phyloP scores from a whole-genome alignment of 2,329 filamentous ascomycete genomes.

The Corniculantispora saksenae region DNA sequence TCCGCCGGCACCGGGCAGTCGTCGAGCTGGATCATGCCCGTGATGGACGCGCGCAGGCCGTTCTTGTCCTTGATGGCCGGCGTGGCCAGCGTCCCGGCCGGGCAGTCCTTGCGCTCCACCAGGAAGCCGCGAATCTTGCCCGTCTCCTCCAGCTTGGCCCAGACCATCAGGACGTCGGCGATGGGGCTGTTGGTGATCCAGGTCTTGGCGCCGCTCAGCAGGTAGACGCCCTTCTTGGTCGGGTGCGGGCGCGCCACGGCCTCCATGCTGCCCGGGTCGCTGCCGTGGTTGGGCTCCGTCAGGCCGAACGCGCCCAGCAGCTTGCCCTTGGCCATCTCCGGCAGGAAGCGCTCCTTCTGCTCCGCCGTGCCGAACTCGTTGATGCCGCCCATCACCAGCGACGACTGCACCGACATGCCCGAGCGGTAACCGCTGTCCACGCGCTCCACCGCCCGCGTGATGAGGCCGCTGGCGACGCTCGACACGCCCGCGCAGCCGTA shows the following conservation, averaged over 20 bases:
- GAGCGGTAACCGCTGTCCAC: conserved; percentile 91
- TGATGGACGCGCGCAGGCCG: conserved; percentile 87
- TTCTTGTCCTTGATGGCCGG: conserved; percentile 94
- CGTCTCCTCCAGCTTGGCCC: conserved; percentile 89
- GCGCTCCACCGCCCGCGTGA: conserved; percentile 85
- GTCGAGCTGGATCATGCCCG: conserved; percentile 97
- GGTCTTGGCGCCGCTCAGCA: conserved; percentile 81
- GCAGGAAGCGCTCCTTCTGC: conserved; percentile 82
- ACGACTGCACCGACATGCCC: conserved; percentile 91
- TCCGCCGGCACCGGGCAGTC: conserved; percentile 82
- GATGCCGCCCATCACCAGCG: conserved; percentile 90
- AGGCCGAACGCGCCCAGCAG: conserved; percentile 83
- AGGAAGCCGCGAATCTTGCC: conserved; percentile 94
- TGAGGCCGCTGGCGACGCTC: conserved; percentile 84
- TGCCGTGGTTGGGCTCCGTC: conserved; percentile 91
- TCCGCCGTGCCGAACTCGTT: conserved; percentile 84
- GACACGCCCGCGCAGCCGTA: conserved; percentile 88
- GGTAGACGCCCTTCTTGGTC: conserved; percentile 78
- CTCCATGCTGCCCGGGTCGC: conserved; percentile 90
- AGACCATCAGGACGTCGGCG: conserved; percentile 80
- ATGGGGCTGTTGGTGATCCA: conserved; percentile 97
- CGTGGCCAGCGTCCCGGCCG: conserved; percentile 85
- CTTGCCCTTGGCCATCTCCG: conserved; percentile 78
- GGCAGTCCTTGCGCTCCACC: conserved; percentile 81
- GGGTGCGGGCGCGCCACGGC: conserved; percentile 82